phyloP scores from a whole-genome alignment of 192 early-diverging fungal species.

The Coemansia interrupta region DNA sequence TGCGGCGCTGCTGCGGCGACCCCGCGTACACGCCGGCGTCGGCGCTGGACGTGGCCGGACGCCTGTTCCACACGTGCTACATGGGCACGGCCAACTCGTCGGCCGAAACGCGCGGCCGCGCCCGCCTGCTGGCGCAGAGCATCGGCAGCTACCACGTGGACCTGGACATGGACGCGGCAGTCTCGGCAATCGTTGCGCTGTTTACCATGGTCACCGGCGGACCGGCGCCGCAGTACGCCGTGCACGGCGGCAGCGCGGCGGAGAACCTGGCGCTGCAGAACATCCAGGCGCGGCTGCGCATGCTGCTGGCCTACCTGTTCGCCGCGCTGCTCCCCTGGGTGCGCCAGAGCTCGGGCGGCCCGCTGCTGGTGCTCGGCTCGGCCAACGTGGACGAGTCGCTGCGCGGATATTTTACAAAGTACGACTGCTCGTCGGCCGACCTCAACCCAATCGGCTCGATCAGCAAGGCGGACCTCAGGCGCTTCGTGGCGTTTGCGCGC shows the following conservation, averaged over 20 bases:
- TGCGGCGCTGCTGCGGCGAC: conserved; percentile 59
- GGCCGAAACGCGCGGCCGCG: conserved; percentile 76
- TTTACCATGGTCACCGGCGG: conserved; percentile 74
- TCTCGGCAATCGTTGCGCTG: conserved; percentile 68
- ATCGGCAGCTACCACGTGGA: conserved; percentile 93
- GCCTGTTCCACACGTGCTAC: conserved; percentile 90
- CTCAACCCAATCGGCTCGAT: conserved; percentile 96
- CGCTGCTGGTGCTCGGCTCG: conserved; percentile 88
- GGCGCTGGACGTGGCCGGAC: conserved; percentile 77
- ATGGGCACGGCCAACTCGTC: conserved; percentile 95
- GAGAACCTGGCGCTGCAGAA: conserved; percentile 98
- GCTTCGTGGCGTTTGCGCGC: conserved; percentile 73
- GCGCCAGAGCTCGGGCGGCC: conserved; percentile 51
- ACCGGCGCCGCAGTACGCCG: conserved; percentile 69
- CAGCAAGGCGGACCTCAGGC: conserved; percentile 80
- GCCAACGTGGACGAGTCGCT: conserved; percentile 98
- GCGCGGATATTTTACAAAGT: conserved; percentile 97
- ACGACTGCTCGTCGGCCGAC: conserved; percentile 96
- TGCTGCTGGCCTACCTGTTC: conserved; percentile 93
- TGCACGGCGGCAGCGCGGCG: conserved; percentile 74
- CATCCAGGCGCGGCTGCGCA: conserved; percentile 90
- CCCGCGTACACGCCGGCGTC: conserved; percentile 68
- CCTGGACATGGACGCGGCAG: conserved; percentile 82
- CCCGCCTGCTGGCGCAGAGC: conserved; percentile 68
- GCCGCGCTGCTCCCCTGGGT: conserved; percentile 94